A percentile compares a stretch with the other conserved stretches of the same genome.
Conservation (phyloP, 2,329 filamentous ascomycete genomes). For the Cladosporium sp. region DNA sequence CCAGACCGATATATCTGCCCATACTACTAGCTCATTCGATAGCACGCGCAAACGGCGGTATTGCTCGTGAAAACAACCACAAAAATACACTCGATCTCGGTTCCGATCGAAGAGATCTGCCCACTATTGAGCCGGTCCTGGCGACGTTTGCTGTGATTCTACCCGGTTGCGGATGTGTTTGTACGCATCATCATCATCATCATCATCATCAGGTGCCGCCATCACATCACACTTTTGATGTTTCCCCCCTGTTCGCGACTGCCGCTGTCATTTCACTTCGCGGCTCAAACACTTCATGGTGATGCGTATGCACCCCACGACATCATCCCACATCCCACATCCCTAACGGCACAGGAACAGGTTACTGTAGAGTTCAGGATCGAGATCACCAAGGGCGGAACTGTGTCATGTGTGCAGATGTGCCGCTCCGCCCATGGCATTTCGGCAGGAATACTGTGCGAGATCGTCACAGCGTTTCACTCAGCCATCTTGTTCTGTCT, state of each 20-base stretch:
- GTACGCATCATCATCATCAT: conserved; percentile 3
- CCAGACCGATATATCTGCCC: not conserved
- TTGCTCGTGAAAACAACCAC: not conserved
- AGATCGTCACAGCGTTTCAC: conserved; percentile 7
- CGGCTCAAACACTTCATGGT: not conserved
- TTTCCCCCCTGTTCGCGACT: not conserved
- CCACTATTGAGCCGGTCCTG: not conserved
- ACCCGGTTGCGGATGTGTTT: not conserved
- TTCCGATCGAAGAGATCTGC: not conserved
- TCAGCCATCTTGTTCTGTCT: not conserved
- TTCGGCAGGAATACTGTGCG: not conserved
- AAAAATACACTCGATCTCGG: not conserved
- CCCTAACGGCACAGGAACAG: conserved; percentile 3
- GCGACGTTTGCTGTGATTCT: not conserved
- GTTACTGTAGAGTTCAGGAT: not conserved
- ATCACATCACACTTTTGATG: not conserved
- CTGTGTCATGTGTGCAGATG: conserved; percentile 3
- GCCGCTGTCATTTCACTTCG: not conserved
- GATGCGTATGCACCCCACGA: conserved; percentile 2
- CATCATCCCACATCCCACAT: not conserved
- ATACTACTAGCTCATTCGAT: not conserved
- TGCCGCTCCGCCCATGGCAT: not conserved
- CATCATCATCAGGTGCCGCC: too few relatives aligned
- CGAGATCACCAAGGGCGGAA: conserved; percentile 2
- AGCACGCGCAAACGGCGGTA: not conserved